These are phyloP conservation scores for Babesia gibsoni DNA, from an alignment of 169 alveolate species.

Conservation along the genomic window DNA sequence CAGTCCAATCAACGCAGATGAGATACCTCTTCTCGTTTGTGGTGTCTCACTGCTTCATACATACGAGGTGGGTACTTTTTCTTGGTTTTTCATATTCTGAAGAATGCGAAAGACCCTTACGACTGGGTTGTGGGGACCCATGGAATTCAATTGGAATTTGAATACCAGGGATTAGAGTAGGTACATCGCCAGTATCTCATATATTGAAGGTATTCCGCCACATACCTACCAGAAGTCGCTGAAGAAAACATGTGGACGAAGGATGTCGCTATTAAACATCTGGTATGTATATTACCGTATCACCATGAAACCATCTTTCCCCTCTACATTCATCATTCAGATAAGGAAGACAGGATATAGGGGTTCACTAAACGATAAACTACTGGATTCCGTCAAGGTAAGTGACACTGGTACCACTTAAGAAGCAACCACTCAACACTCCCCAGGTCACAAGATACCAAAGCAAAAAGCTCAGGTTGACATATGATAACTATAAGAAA, in stretches of 20 bases:
- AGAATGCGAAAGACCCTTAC: conserved; percentile 54
- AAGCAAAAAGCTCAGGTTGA: conserved; percentile 36
- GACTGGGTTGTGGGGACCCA: conserved; percentile 74
- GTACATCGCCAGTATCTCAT: neutral
- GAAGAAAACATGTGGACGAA: conserved; percentile 53
- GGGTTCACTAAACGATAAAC: conserved; percentile 2
- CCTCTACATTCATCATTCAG: conserved; percentile 3
- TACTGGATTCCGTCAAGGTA: conserved; percentile 26
- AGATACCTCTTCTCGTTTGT: conserved; percentile 19
- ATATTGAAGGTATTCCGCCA: conserved; percentile 56
- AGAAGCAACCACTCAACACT: neutral
- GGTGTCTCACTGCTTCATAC: conserved; percentile 48
- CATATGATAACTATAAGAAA: conserved; percentile 6
- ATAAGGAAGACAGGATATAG: conserved; percentile 55
- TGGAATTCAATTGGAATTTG: conserved; percentile 60
- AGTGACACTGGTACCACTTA: neutral
- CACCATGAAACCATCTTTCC: no score
- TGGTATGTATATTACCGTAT: neutral
- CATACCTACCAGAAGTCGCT: conserved; percentile 74
- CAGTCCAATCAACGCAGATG: conserved; percentile 17
- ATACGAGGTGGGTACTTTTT: conserved; percentile 20
- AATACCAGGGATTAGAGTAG: conserved; percentile 21
- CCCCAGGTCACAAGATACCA: conserved; percentile 52
- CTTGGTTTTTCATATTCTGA: neutral
- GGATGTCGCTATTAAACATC: conserved; percentile 41